Conservation (phyloP, 305 asterid species). For the Solanum aculeatissimum region DNA sequence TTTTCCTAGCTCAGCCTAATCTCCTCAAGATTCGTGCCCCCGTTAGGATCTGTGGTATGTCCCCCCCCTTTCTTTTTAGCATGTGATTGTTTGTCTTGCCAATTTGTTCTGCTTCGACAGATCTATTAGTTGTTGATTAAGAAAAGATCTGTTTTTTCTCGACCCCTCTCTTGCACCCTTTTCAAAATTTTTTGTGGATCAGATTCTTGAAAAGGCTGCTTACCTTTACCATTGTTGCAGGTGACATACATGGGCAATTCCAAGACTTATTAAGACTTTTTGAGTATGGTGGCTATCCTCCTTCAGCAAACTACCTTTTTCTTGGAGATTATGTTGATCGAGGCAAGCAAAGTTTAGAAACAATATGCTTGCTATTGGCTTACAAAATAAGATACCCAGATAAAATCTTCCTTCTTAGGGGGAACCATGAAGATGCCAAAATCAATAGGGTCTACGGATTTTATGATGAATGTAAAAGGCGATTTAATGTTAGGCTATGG, state of each 20-base stretch:
- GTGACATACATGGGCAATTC: slow-evolving; percentile 88
- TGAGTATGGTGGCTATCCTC: slow-evolving; percentile 79
- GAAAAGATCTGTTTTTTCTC: neutral
- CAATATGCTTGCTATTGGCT: slow-evolving; percentile 74
- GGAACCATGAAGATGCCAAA: slow-evolving; percentile 87
- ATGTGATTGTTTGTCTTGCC: no score
- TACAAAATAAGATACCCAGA: slow-evolving; percentile 70
- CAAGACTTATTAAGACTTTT: slow-evolving; percentile 66
- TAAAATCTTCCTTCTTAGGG: slow-evolving; percentile 59
- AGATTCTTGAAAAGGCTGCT: neutral
- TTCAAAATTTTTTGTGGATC: no score
- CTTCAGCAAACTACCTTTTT: slow-evolving; percentile 64
- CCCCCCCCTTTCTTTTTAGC: no score
- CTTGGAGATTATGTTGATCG: slow-evolving; percentile 82
- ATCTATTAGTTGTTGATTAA: neutral
- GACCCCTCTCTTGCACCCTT: no score
- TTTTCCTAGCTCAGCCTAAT: slow-evolving; percentile 63
- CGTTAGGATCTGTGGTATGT: slow-evolving; percentile 66
- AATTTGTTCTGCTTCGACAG: neutral
- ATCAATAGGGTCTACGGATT: slow-evolving; percentile 81
- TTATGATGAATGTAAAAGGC: slow-evolving; percentile 74
- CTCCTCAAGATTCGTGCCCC: slow-evolving; percentile 65
- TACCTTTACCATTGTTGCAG: slow-evolving; percentile 15
- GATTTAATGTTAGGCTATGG: slow-evolving; percentile 81
- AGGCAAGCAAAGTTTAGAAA: slow-evolving; percentile 86